Conservation (phyloP, 2,329 filamentous ascomycete genomes). For the Aaosphaeria arxii region DNA sequence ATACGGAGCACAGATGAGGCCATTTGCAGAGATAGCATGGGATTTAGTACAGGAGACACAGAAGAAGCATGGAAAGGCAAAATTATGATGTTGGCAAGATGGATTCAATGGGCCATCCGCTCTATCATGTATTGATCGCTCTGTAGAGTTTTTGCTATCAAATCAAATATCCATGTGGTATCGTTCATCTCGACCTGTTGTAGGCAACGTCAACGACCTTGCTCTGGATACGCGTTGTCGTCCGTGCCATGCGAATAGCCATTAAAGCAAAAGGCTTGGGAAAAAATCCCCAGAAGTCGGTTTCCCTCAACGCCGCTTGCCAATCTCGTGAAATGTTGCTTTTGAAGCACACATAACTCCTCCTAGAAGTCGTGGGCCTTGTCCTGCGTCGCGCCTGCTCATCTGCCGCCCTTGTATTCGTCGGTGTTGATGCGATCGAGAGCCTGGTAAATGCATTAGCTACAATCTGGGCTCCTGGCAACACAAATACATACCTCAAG, state of each 20-base stretch:
- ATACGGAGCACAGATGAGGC: constrained; percentile 66
- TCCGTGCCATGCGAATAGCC: not conserved
- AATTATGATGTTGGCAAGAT: constrained; percentile 19
- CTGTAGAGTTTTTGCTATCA: no score
- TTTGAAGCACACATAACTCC: not conserved
- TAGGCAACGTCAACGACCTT: not conserved
- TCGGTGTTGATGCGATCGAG: constrained; percentile 37
- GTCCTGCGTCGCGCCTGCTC: not conserved
- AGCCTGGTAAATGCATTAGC: constrained; percentile 14
- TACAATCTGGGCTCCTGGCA: not conserved
- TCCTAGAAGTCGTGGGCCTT: no score
- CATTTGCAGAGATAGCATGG: constrained; percentile 79
- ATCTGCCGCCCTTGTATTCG: constrained; percentile 29
- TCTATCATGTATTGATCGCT: no score
- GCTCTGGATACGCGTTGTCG: not conserved
- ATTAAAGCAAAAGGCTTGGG: not conserved
- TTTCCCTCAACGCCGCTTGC: not conserved
- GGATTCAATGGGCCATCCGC: no score
- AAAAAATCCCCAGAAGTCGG: not conserved
- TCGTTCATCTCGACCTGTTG: not conserved
- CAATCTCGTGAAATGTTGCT: not conserved
- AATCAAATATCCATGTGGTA: not conserved
- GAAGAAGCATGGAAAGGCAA: constrained; percentile 33
- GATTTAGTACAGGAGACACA: constrained; percentile 59
- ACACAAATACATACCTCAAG: constrained; percentile 61